phyloP scores from a whole-genome alignment of 352 stramenopile genomes.

The Phytophthora pseudosyringae region DNA sequence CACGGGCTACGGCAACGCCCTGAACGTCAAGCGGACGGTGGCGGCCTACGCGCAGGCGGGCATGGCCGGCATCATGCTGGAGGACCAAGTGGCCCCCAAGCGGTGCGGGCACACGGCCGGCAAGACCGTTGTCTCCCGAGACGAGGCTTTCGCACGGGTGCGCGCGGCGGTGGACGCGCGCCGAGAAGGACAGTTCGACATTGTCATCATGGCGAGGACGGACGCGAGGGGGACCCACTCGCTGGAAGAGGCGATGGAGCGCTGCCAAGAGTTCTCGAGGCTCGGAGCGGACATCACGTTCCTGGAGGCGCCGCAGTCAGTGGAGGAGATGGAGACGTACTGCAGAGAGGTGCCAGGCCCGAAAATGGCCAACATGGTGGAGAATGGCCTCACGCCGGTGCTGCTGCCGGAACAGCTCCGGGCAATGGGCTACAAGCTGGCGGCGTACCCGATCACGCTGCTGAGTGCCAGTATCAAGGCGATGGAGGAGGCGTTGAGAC shows the following conservation, averaged over 20 bases:
- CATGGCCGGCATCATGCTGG: slow-evolving; percentile 95
- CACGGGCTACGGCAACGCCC: slow-evolving; percentile 93
- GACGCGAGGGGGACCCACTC: slow-evolving; percentile 91
- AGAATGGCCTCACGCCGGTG: slow-evolving; percentile 94
- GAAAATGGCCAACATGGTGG: slow-evolving; percentile 94
- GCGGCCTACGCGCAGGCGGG: slow-evolving; percentile 89
- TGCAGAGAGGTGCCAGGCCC: slow-evolving; percentile 89
- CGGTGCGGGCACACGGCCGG: slow-evolving; percentile 92
- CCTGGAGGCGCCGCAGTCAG: slow-evolving; percentile 90
- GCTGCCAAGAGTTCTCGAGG: slow-evolving; percentile 92
- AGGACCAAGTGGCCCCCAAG: slow-evolving; percentile 95
- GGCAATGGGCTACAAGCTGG: slow-evolving; percentile 94
- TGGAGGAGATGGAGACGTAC: slow-evolving; percentile 93
- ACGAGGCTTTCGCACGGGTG: slow-evolving; percentile 89
- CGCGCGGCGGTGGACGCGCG: slow-evolving; percentile 91
- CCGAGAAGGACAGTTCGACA: slow-evolving; percentile 83
- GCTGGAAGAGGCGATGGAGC: slow-evolving; percentile 92
- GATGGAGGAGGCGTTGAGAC: slow-evolving; percentile 89
- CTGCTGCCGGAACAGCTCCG: slow-evolving; percentile 87
- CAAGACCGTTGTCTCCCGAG: slow-evolving; percentile 88
- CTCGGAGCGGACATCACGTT: slow-evolving; percentile 88
- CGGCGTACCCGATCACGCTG: slow-evolving; percentile 94
- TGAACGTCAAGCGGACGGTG: slow-evolving; percentile 94
- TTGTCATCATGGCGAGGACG: slow-evolving; percentile 95
- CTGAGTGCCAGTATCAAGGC: slow-evolving; percentile 93